Conservation (phyloP, 2,329 filamentous ascomycete genomes). For the Pseudogymnoascus sp. region DNA sequence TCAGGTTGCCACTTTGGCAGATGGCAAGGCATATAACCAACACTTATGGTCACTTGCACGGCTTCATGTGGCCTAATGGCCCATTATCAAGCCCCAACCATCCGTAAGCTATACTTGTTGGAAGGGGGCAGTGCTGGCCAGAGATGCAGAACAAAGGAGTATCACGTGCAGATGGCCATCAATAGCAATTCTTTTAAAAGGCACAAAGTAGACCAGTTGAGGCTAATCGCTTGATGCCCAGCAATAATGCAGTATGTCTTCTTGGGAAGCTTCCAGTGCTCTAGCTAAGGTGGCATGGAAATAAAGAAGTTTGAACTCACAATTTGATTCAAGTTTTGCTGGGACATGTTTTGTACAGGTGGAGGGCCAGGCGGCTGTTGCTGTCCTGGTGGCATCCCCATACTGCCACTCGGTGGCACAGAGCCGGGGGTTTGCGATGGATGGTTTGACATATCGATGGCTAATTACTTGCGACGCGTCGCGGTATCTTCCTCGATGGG, state of each 20-base stretch:
- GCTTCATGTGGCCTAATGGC: not conserved
- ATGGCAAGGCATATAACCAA: not conserved
- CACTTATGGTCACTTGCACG: not conserved
- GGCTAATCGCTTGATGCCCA: not conserved
- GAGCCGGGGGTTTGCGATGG: constrained; percentile 38
- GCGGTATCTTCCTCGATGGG: constrained; percentile 1
- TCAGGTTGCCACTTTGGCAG: not conserved
- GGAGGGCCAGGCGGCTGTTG: constrained; percentile 38
- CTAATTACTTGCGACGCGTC: constrained; percentile 3
- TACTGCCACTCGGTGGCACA: constrained; percentile 34
- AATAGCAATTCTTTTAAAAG: not conserved
- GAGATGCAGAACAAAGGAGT: not conserved
- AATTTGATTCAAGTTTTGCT: constrained; percentile 91
- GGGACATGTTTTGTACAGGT: constrained; percentile 51
- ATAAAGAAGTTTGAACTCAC: constrained; percentile 45
- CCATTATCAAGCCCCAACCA: not conserved
- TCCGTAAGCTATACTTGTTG: not conserved
- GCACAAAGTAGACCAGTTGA: not conserved
- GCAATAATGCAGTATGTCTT: not conserved
- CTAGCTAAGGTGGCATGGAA: not conserved
- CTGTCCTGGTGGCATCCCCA: constrained; percentile 39
- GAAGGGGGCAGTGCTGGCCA: not conserved
- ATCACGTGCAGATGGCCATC: not conserved
- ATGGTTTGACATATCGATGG: constrained; percentile 29
- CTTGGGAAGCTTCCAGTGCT: not conserved